phyloP scores from a whole-genome alignment of 306 rosid species.

The Cucurbita maxima region DNA sequence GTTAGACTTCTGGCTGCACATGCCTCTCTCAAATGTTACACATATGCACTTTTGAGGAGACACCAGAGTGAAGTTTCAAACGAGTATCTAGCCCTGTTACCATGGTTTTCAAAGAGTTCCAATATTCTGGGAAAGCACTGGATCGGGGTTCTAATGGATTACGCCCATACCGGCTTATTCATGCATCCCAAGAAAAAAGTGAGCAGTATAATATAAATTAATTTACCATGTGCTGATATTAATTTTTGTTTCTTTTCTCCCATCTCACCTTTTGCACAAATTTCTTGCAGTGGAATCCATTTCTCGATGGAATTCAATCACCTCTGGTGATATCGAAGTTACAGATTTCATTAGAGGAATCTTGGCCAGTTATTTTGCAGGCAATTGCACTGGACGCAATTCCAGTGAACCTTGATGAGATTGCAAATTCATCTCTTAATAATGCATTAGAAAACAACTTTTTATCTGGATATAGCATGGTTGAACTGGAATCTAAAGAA shows the following conservation, averaged over 20 bases:
- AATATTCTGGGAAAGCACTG: slow-evolving; percentile 73
- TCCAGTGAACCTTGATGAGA: slow-evolving; percentile 49
- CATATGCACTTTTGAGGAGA: slow-evolving; percentile 78
- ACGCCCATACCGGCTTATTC: slow-evolving; percentile 52
- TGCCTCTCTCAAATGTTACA: slow-evolving; percentile 92
- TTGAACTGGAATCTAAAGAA: slow-evolving; percentile 53
- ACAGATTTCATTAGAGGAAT: slow-evolving; percentile 75
- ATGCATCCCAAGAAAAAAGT: slow-evolving; percentile 62
- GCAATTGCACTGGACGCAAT: slow-evolving; percentile 89
- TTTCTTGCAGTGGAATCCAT: slow-evolving; percentile 64
- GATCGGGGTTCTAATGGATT: slow-evolving; percentile 69
- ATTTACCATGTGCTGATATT: background rate
- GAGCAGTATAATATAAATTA: slow-evolving; percentile 15
- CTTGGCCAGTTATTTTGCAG: slow-evolving; percentile 97
- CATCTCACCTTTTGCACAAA: slow-evolving; percentile 9
- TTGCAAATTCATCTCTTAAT: slow-evolving; percentile 17
- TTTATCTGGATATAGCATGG: slow-evolving; percentile 68
- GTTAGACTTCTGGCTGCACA: slow-evolving; percentile 94
- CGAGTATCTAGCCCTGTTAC: slow-evolving; percentile 67
- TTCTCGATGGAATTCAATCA: slow-evolving; percentile 88
- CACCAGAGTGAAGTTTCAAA: slow-evolving; percentile 50
- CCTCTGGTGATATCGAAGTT: slow-evolving; percentile 61
- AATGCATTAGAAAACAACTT: slow-evolving; percentile 23
- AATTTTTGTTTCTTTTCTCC: background rate
- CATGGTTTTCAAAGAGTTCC: slow-evolving; percentile 79